phyloP scores from a whole-genome alignment of 805 yeast genomes.

The Candida ascalaphidarum region DNA sequence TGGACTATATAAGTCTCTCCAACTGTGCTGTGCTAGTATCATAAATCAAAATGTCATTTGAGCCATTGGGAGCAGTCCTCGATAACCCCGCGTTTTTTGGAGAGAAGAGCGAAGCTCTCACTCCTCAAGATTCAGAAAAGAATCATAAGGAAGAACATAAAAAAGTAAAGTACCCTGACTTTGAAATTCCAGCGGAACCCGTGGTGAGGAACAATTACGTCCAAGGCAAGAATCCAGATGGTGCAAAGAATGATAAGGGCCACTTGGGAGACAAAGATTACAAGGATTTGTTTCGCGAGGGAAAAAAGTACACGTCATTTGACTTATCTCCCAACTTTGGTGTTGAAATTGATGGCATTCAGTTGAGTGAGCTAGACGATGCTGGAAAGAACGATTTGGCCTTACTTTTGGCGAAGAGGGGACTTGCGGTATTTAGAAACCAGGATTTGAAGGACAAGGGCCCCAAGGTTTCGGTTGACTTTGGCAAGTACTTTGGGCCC shows the following conservation, averaged over 20 bases:
- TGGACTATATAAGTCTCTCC: too few species aligned
- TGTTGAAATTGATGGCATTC: slow-evolving; percentile 16
- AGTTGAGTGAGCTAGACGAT: slow-evolving; percentile 16
- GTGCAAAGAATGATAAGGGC: slow-evolving; percentile 26
- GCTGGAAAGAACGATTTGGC: slow-evolving; percentile 25
- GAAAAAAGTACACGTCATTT: slow-evolving; percentile 6
- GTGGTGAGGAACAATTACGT: too few species aligned
- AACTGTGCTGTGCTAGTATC: too few species aligned
- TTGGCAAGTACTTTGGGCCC: slow-evolving; percentile 11
- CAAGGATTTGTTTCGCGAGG: slow-evolving; percentile 12
- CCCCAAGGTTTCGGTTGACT: slow-evolving; percentile 1
- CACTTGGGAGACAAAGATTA: slow-evolving; percentile 13
- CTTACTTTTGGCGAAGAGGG: slow-evolving; percentile 21
- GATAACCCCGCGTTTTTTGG: too few species aligned
- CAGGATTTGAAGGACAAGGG: slow-evolving; percentile 18
- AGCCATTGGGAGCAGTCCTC: too few species aligned
- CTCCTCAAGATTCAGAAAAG: too few species aligned
- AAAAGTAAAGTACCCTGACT: too few species aligned
- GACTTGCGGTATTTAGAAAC: slow-evolving; percentile 24
- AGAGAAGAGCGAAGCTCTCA: too few species aligned
- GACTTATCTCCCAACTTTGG: slow-evolving; percentile 25
- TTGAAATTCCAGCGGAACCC: too few species aligned
- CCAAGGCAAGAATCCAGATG: too few species aligned
- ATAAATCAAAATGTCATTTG: too few species aligned
- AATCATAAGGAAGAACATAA: too few species aligned